phyloP scores from a whole-genome alignment of 2,329 filamentous ascomycete genomes.

The Fusarium anthophilum region DNA sequence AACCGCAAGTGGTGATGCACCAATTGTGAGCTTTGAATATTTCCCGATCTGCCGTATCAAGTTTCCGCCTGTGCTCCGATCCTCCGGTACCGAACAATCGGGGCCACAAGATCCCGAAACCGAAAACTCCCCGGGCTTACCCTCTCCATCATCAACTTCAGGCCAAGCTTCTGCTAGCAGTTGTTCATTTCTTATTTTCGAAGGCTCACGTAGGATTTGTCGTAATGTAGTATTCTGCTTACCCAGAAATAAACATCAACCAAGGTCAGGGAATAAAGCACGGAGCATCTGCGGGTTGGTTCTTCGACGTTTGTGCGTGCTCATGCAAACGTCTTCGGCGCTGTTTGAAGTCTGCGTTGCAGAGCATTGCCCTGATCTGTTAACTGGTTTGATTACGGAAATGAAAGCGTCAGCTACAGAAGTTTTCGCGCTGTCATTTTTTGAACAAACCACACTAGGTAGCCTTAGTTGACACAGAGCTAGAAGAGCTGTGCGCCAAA shows the following conservation, averaged over 20 bases:
- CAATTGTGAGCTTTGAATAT: not conserved
- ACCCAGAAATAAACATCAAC: conserved; percentile 2
- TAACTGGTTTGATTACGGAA: not conserved
- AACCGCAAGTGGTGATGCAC: conserved; percentile 2
- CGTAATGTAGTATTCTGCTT: not conserved
- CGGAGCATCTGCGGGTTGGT: conserved; percentile 16
- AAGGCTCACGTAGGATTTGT: not conserved
- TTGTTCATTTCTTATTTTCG: conserved; percentile 7
- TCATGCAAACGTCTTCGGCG: conserved; percentile 14
- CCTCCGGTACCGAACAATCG: conserved; percentile 10
- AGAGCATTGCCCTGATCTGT: not conserved
- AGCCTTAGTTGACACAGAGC: not conserved
- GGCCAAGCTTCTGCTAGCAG: conserved; percentile 14
- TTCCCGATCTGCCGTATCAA: not conserved
- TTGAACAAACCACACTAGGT: not conserved
- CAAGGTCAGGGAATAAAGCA: conserved; percentile 16
- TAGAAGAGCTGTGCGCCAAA: not conserved
- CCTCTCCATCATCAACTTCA: not conserved
- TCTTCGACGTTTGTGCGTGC: conserved; percentile 15
- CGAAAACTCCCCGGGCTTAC: not conserved
- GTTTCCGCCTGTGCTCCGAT: conserved; percentile 10
- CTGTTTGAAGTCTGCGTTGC: not conserved
- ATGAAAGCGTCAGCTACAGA: not conserved
- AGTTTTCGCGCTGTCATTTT: not conserved
- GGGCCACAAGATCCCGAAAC: conserved; percentile 5